Evolutionary conservation across 495 filamentous ascomycete genomes (phyloP), one percentile per base, ranked within the genome.

Genomic region (Daldinia vernicosa): DNA sequence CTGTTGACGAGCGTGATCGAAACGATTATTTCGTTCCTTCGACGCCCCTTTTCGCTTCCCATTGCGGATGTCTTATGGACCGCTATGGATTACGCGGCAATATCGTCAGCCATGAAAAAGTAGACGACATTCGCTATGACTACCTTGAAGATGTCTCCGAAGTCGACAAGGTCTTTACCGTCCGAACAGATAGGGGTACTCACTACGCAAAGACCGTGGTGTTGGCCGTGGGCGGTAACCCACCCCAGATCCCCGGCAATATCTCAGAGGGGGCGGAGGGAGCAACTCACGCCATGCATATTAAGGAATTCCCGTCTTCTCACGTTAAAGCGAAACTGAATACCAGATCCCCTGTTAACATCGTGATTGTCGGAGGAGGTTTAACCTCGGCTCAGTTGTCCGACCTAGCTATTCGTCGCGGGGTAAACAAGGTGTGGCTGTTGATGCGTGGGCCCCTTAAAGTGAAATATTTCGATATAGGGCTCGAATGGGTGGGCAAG

Each of bases 11-110:
- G 72, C 79, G 89, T 67, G 88, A 91, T 60, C 82, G 88, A 11
- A 88, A 89, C 69, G 88, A 90, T 67, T 91, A 90, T 71, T 90
- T 84, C 76, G 87, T 85, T 0, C 89, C 88, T 0, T 87, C 84
- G 3, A 84, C 83, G 0, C 75, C 77, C 0, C 80, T 90, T 5
- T 91, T 91, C 67, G 71, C 79, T 24, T 85, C 86, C 39, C 87
- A 88, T 71, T 90, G 89, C 71, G 60, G 74, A 4, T 83, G 83
- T 30, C 78, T 90, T 28, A 78, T 82, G 14, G 69, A 81, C 6
- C 83, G 88, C 5, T 90, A 90, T 74, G 70, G 77, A 1, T 76
- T 91, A 24, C 54, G 53, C 4, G 67, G 83, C 17, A 60, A 78
- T 8, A 75, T 86, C 0, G 79, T 90, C 6, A 72, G 79, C 53